These are phyloP conservation scores for Mycena olivaceomarginata DNA, from an alignment of 768 basidiomycete genomes.

Conservation along the genomic window DNA sequence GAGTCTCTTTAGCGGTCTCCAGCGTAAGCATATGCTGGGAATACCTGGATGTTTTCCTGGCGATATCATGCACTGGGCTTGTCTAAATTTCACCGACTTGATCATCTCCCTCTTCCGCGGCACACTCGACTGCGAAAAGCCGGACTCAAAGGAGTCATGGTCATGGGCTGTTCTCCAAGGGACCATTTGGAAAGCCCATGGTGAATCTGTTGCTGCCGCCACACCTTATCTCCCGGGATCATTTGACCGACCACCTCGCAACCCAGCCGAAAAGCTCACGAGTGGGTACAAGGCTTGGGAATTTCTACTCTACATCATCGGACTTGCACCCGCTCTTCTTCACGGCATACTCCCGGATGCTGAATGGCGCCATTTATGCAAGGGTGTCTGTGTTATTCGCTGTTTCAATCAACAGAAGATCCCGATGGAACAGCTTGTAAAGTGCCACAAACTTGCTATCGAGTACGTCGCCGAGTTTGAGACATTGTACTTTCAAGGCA, in stretches of 20 bases:
- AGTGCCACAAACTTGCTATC: not conserved
- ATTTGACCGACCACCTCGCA: not conserved
- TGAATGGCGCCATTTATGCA: not conserved
- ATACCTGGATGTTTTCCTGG: conserved; percentile 49
- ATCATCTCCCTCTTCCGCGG: conserved; percentile 51
- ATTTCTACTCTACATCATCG: not conserved
- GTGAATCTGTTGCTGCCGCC: not conserved
- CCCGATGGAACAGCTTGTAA: not conserved
- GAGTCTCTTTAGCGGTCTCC: conserved; percentile 51
- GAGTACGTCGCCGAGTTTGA: not conserved
- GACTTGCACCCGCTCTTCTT: not conserved
- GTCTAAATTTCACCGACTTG: conserved; percentile 55
- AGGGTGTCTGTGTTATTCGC: not conserved
- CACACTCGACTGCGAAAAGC: not conserved
- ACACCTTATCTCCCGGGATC: not conserved
- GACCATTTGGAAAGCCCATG: not conserved
- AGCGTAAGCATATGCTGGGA: conserved; percentile 21
- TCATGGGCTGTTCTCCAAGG: not conserved
- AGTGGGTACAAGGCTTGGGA: conserved; percentile 12
- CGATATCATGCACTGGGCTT: conserved; percentile 55
- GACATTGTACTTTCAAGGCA: not conserved
- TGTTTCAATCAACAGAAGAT: not conserved
- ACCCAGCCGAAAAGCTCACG: not conserved
- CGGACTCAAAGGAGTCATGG: not conserved
- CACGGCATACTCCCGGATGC: not conserved